Conservation (phyloP, 2,329 filamentous ascomycete genomes). For the Penicillium sp. region DNA sequence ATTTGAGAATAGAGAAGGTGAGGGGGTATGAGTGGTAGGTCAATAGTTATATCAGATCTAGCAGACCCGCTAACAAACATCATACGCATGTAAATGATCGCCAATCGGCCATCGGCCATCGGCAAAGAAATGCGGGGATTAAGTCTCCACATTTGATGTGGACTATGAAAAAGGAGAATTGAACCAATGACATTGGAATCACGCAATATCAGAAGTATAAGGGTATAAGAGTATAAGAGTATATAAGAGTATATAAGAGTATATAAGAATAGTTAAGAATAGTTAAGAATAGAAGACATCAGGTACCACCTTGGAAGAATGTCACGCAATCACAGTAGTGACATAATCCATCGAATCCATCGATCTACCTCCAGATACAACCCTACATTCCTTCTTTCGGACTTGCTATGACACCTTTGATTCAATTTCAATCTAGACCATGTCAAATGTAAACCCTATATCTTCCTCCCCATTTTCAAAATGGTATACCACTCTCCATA, state of each 20-base stretch:
- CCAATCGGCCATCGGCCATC: constrained; percentile 20
- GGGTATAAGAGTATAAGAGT: neutral
- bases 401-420: neutral
- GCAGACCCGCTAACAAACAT: neutral
- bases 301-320: no score
- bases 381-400: neutral
- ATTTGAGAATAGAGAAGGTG: neutral
- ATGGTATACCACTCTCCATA: constrained; percentile 13
- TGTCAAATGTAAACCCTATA: neutral
- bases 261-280: no score
- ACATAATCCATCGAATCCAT: neutral
- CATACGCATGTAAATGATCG: constrained; percentile 1
- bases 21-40: neutral
- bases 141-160: neutral
- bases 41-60: neutral
- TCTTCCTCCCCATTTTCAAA: neutral
- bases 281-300: neutral
- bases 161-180: neutral
- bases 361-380: no score
- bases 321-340: neutral
- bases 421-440: neutral
- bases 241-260: neutral
- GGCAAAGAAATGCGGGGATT: constrained; percentile 1
- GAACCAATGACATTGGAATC: neutral
- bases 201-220: neutral